phyloP scores from a whole-genome alignment of 805 yeast genomes.

The Candida piceae region DNA sequence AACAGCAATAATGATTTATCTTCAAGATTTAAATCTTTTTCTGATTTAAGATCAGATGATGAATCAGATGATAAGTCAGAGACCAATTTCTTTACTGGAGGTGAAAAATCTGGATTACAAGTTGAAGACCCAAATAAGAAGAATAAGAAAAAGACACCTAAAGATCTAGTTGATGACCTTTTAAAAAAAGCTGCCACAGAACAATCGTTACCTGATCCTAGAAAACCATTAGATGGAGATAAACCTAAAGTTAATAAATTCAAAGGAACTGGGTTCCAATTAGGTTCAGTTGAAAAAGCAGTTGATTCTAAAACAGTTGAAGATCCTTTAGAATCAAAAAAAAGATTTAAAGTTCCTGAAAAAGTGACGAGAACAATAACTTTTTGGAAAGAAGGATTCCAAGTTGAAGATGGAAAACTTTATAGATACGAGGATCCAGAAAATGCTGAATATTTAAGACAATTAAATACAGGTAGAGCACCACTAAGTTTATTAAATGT shows the following conservation, averaged over 20 bases:
- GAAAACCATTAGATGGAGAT: conserved; percentile 21
- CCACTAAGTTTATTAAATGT: conserved; percentile 81
- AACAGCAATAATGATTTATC: no score
- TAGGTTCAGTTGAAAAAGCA: conserved; percentile 42
- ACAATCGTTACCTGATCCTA: conserved; percentile 43
- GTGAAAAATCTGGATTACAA: conserved; percentile 73
- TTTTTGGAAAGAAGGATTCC: conserved; percentile 96
- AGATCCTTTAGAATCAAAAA: conserved; percentile 26
- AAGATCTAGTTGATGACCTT: conserved; percentile 47
- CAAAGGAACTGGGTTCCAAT: conserved; percentile 47
- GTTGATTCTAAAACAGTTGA: conserved; percentile 27
- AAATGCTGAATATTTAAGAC: conserved; percentile 72
- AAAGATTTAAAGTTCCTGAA: conserved; percentile 20
- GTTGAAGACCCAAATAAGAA: conserved; percentile 63
- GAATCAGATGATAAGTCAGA: conserved; percentile 32
- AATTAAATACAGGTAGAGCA: conserved; percentile 85
- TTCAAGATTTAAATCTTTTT: conserved; percentile 27
- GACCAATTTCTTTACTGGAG: conserved; percentile 45
- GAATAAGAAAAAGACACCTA: conserved; percentile 29
- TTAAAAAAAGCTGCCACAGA: conserved; percentile 65
- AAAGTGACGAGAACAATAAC: conserved; percentile 78
- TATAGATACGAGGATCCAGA: conserved; percentile 88
- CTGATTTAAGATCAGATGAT: conserved; percentile 29
- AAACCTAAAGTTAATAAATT: conserved; percentile 29
- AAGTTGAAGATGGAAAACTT: conserved; percentile 86